Evolutionary conservation across 2,329 filamentous ascomycete genomes (phyloP).

Genomic region (Penicillium hesseltinei): DNA sequence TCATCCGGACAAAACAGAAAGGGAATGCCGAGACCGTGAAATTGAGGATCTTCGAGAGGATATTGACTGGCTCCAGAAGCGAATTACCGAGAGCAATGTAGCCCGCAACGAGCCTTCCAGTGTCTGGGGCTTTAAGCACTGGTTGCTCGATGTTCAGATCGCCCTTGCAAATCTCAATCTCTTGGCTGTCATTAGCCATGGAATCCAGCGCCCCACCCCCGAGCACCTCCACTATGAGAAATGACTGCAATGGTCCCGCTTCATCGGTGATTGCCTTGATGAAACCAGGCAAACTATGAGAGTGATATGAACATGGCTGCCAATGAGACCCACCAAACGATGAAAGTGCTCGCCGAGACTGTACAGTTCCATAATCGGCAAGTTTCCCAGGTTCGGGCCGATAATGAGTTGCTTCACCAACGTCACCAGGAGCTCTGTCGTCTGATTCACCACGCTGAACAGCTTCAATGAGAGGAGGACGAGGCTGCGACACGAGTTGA

Average conservation of each 20-base stretch:
- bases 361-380: neutral
- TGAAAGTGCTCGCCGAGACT: neutral
- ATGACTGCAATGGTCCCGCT: too few species aligned
- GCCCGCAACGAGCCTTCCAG: too few species aligned
- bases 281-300: neutral
- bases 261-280: too few species aligned
- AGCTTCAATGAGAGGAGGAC: neutral
- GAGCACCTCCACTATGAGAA: too few species aligned
- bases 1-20: neutral
- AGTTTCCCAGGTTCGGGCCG: neutral
- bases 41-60: too few species aligned
- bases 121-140: too few species aligned
- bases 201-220: too few species aligned
- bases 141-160: too few species aligned
- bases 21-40: neutral
- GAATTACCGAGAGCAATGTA: neutral
- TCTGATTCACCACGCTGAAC: neutral
- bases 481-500: neutral
- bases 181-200: too few species aligned
- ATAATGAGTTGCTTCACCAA: neutral
- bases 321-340: neutral
- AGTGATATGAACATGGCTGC: neutral
- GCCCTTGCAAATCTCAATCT: too few species aligned
- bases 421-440: neutral
- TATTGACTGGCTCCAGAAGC: neutral